Evolutionary conservation across 2,329 filamentous ascomycete species (phyloP).

Genomic region (Colletotrichum tanaceti): DNA sequence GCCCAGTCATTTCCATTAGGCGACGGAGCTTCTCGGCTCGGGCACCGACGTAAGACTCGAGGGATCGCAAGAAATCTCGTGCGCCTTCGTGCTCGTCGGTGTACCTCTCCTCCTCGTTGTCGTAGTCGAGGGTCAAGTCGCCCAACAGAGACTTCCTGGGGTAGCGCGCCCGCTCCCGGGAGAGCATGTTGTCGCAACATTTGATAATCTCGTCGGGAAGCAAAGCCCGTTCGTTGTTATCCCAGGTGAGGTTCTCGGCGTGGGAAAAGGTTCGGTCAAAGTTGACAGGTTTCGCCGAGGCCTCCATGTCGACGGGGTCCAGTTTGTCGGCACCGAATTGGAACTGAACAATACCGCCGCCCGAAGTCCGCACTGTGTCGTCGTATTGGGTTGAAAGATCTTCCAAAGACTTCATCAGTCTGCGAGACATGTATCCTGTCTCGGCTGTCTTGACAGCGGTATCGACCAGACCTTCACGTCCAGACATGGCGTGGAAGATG

Average conservation of each 20-base stretch:
- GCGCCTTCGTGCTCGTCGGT: constrained; percentile 86
- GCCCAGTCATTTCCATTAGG: constrained; percentile 36
- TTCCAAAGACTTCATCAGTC: constrained; percentile 97
- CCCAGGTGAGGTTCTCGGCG: constrained; percentile 78
- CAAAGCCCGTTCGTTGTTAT: constrained; percentile 79
- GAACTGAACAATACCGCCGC: constrained; percentile 91
- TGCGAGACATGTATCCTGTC: constrained; percentile 98
- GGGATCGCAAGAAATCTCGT: constrained; percentile 82
- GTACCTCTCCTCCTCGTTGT: constrained; percentile 74
- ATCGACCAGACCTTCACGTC: constrained; percentile 97
- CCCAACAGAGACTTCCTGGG: constrained; percentile 70
- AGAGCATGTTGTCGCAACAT: constrained; percentile 75
- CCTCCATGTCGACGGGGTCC: constrained; percentile 98
- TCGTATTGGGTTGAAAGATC: constrained; percentile 95
- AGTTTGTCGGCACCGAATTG: constrained; percentile 96
- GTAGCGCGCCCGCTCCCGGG: constrained; percentile 74
- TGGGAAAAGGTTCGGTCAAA: constrained; percentile 93
- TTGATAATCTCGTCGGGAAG: constrained; percentile 78
- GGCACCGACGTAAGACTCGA: constrained; percentile 77
- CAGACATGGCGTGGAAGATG: constrained; percentile 97
- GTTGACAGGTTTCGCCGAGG: constrained; percentile 88
- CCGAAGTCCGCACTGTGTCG: constrained; percentile 91
- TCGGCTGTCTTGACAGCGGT: constrained; percentile 99
- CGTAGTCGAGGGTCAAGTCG: constrained; percentile 72
- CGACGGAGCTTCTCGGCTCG: constrained; percentile 67